Percentiles rank a stretch among this genome's conserved stretches.
These are phyloP conservation scores for Leptoxyphium fumago DNA, from an alignment of 2,329 filamentous ascomycete genomes.

Conservation along the genomic window DNA sequence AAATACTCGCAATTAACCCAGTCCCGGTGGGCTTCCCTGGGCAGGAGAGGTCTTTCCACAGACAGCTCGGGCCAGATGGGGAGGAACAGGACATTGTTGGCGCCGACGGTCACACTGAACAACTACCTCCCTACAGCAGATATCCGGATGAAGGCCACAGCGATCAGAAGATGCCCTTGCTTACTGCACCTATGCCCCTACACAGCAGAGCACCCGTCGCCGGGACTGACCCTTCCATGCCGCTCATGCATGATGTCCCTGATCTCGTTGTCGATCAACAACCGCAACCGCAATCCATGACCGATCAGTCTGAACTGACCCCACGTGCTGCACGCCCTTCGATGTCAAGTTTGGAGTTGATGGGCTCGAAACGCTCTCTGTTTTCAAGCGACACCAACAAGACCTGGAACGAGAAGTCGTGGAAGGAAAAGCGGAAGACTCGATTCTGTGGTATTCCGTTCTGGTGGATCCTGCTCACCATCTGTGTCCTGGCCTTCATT, in stretches of 20 bases:
- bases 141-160: conserved; percentile 59
- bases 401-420: conserved; percentile 22
- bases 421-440: conserved; percentile 24
- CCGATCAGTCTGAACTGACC: conserved; percentile 15
- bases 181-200: conserved; percentile 15
- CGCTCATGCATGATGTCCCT: conserved; percentile 19
- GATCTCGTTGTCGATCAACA: conserved; percentile 15
- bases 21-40: conserved; percentile 60
- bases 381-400: conserved; percentile 6
- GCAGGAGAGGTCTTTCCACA: conserved; percentile 45
- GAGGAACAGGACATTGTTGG: conserved; percentile 84
- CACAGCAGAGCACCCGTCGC: conserved; percentile 19
- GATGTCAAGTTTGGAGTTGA: conserved; percentile 3
- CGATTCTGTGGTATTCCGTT: conserved; percentile 21
- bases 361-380: not conserved
- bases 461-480: conserved; percentile 18
- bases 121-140: conserved; percentile 78
- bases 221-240: conserved; percentile 19
- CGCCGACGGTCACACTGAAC: conserved; percentile 76
- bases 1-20: conserved; percentile 21
- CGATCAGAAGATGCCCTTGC: conserved; percentile 37
- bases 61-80: conserved; percentile 61
- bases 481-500: conserved; percentile 17
- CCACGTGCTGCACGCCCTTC: conserved; percentile 3
- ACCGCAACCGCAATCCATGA: conserved; percentile 19